Evolutionary conservation across 140 eudicot genomes (phyloP).

Genomic region (Anethum foeniculum): DNA sequence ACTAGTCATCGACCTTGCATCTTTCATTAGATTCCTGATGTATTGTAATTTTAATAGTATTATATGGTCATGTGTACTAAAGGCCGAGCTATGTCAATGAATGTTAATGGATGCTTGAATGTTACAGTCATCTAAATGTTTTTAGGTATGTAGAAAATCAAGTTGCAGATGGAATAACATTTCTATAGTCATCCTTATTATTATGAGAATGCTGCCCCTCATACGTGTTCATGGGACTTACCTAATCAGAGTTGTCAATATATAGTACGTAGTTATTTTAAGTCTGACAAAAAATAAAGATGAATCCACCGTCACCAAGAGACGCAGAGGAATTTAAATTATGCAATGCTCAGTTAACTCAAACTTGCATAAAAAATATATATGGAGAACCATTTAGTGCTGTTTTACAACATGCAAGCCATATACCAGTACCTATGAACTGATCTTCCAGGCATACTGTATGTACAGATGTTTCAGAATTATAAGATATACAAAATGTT

Average conservation of each 20-base stretch:
- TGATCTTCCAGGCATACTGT: too few relatives aligned
- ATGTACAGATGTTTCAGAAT: too few relatives aligned
- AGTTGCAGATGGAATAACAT: not conserved
- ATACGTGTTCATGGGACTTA: too few relatives aligned
- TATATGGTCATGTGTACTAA: not conserved
- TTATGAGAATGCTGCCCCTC: not conserved
- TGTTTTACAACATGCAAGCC: too few relatives aligned
- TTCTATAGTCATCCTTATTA: not conserved
- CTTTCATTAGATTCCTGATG: not conserved
- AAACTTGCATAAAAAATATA: too few relatives aligned
- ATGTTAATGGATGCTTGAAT: not conserved
- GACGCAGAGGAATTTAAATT: too few relatives aligned
- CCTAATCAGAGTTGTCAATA: not conserved
- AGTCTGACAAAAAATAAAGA: too few relatives aligned
- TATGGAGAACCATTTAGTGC: too few relatives aligned
- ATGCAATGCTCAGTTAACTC: too few relatives aligned
- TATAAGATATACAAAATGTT: too few relatives aligned
- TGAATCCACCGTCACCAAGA: too few relatives aligned
- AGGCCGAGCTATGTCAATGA: not conserved
- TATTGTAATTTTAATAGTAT: not conserved
- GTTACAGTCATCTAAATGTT: not conserved
- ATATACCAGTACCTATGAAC: too few relatives aligned
- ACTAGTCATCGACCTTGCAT: not conserved
- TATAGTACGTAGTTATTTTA: not conserved
- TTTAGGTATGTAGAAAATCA: not conserved